These are phyloP conservation scores for Xylaria castorea DNA, from an alignment of 495 filamentous ascomycete species.

Conservation along the genomic window DNA sequence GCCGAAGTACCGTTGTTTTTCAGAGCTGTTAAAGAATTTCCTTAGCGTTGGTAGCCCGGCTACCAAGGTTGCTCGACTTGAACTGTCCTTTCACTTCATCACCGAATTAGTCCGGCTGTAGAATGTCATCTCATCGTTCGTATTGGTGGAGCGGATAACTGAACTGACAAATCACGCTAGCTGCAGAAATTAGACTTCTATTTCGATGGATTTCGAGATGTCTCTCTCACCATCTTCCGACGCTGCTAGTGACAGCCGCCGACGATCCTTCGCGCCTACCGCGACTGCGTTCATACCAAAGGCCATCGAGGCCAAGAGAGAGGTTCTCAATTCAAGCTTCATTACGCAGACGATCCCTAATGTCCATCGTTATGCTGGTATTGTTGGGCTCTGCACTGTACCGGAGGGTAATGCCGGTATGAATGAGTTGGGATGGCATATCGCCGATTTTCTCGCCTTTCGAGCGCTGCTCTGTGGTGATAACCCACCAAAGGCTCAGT, in stretches of 20 bases:
- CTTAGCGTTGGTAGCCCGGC: not conserved
- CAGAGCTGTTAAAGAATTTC: not conserved
- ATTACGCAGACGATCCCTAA: conserved; percentile 44
- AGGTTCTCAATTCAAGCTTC: conserved; percentile 35
- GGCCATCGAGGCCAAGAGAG: conserved; percentile 1
- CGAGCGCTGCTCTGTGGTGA: conserved; percentile 43
- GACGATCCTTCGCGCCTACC: not conserved
- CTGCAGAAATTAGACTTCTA: not conserved
- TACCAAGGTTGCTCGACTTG: not conserved
- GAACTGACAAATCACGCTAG: not conserved
- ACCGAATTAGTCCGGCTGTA: not conserved
- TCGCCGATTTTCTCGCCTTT: conserved; percentile 46
- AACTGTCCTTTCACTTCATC: not conserved
- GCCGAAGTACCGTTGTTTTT: not conserved
- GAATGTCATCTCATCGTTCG: not conserved
- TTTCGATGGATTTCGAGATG: not conserved
- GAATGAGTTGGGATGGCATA: conserved; percentile 46
- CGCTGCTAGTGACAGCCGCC: not conserved
- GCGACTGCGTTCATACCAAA: not conserved
- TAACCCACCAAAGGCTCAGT: conserved; percentile 33
- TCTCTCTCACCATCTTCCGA: not conserved
- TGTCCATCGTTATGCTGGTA: conserved; percentile 32
- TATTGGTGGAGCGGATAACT: not conserved
- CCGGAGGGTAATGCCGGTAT: conserved; percentile 33
- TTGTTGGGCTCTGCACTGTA: conserved; percentile 46